Evolutionary conservation across 2,329 filamentous ascomycete genomes (phyloP).

Genomic region (Microdochium paspali): DNA sequence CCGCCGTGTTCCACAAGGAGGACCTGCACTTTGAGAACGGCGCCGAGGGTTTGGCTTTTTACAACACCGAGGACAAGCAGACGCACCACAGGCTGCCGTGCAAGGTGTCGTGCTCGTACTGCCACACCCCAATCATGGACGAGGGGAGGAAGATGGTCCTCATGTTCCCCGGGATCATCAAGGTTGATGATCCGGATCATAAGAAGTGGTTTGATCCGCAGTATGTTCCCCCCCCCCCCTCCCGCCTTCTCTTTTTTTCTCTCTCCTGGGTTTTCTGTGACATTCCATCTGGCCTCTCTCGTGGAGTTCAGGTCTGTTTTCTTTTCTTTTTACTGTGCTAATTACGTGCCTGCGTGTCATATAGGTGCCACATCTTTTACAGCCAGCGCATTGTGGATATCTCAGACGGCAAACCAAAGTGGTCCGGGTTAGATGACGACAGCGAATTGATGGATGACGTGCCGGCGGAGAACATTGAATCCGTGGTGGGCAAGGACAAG

Average conservation of each 20-base stretch:
- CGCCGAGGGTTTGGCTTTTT: slow-evolving; percentile 57
- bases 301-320: too few species aligned
- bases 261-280: too few species aligned
- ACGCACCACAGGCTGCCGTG: slow-evolving; percentile 64
- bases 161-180: slow-evolving; percentile 65
- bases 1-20: slow-evolving; percentile 75
- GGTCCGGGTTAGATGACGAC: slow-evolving; percentile 51
- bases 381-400: slow-evolving; percentile 64
- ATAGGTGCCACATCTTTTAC: slow-evolving; percentile 68
- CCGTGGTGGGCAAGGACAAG: slow-evolving; percentile 11
- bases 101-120: slow-evolving; percentile 70
- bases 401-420: slow-evolving; percentile 70
- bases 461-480: slow-evolving; percentile 9
- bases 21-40: slow-evolving; percentile 62
- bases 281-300: too few species aligned
- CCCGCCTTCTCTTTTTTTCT: too few species aligned
- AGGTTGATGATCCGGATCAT: slow-evolving; percentile 45
- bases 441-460: slow-evolving; percentile 19
- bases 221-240: slow-evolving; percentile 23
- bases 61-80: slow-evolving; percentile 52
- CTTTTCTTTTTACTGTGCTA: background rate
- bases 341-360: background rate
- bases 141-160: slow-evolving; percentile 79
- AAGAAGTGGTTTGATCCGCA: slow-evolving; percentile 55
- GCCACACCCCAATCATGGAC: slow-evolving; percentile 76